Base-by-base conservation (phyloP, 768 basidiomycete species). In the Scleroderma bovista region DNA sequence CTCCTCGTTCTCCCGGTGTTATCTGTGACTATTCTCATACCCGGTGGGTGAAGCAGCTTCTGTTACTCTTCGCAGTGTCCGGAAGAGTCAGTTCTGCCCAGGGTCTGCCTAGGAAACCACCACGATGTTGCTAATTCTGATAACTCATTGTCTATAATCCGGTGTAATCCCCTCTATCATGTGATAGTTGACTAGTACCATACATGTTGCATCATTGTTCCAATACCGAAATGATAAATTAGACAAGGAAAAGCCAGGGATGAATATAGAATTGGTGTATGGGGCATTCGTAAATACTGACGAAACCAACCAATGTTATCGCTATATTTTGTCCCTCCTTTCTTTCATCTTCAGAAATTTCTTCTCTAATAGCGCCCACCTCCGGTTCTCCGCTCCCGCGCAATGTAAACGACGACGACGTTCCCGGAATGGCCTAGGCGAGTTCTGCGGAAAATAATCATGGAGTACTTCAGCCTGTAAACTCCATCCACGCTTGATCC, bases 1-100 rank as follows among this genome's bases (percentile, higher is more conserved):
- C 1, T 82, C 80, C 65, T 81, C 82, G 9, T 91, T 86, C 67
- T 88, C 88, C 47, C 79, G 87, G 55, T 91, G 87, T 63, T 91
- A 88, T 61, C 65, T 79, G 46, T 88, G 57, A 69, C 6, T n/a
- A n/a, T 5, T 43, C 15, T n/a, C n/a, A n/a, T n/a, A n/a, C n/a
- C 23, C 26, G 24, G 26, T 29, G 9, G 26, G 5, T 29, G 9
- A 9, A 29, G 26, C 5, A 9, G 26, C 26, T 29, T 29, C 26
- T 29, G 5, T 9, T 29, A 29, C 26, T 29, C 26, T 9, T 29
- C 26, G 26, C 26, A 29, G 5, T 9, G 9, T 29, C 9, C 26
- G 9, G 26, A 9, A 29, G 9, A 29, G 26, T 29, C 26, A 29
- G 4, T 29, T 29, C 26, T 29, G 26, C 26, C 26, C 26, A 4